Conservation (phyloP, 75 land plant genomes). For the Sequoia sempervirens region DNA sequence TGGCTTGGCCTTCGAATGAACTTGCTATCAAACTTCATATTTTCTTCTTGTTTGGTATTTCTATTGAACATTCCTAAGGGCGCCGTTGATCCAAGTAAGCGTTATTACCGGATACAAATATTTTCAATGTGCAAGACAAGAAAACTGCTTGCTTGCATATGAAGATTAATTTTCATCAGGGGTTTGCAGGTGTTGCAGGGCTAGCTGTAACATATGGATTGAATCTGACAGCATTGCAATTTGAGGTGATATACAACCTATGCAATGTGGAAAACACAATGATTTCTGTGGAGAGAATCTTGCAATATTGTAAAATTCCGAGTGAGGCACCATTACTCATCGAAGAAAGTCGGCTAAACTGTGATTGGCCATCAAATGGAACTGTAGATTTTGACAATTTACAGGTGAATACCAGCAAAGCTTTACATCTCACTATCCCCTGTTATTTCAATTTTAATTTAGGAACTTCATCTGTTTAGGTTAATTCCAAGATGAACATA, state of each 20-base stretch:
- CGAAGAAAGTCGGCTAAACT: slow-evolving; percentile 14
- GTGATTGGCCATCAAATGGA: slow-evolving; percentile 29
- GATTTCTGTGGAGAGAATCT: slow-evolving; percentile 34
- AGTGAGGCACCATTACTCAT: slow-evolving; percentile 32
- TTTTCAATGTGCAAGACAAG: not conserved
- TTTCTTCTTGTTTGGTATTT: slow-evolving; percentile 53
- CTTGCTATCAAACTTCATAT: slow-evolving; percentile 36
- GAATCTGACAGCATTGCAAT: slow-evolving; percentile 21
- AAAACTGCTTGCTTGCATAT: not conserved
- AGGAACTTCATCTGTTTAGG: not conserved
- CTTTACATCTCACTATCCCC: not conserved
- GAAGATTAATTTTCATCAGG: not conserved
- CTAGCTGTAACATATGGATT: slow-evolving; percentile 38
- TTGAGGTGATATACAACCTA: slow-evolving; percentile 21
- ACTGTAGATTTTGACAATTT: slow-evolving; percentile 23
- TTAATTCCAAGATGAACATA: not conserved
- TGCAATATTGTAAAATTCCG: slow-evolving; percentile 23
- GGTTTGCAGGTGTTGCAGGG: slow-evolving; percentile 24
- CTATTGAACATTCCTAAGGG: slow-evolving; percentile 59
- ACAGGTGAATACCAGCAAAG: slow-evolving; percentile 10
- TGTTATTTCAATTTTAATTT: not conserved
- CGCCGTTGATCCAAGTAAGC: slow-evolving; percentile 65
- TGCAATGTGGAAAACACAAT: slow-evolving; percentile 38
- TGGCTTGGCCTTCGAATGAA: slow-evolving; percentile 83
- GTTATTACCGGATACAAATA: not conserved